Percentiles rank a stretch among this genome's conserved stretches.
Conservation (phyloP, 2,329 filamentous ascomycete species). For the Fusarium siculi region DNA sequence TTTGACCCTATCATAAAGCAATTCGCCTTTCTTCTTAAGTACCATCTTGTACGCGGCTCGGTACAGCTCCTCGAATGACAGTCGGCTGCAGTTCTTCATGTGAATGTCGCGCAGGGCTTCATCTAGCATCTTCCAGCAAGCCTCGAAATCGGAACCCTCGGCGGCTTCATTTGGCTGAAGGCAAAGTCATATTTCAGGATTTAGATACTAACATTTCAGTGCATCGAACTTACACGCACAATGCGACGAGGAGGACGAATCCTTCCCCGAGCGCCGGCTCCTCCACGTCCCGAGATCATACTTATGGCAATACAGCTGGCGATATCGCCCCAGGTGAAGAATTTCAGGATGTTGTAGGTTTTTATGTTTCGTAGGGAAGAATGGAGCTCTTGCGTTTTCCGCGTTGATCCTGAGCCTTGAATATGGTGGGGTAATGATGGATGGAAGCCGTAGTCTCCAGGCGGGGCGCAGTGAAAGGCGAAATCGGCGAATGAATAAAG, state of each 20-base stretch:
- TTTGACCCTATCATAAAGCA: conserved; percentile 83
- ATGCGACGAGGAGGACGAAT: conserved; percentile 58
- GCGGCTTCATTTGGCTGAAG: conserved; percentile 52
- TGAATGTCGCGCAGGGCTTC: conserved; percentile 88
- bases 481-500: neutral
- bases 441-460: conserved; percentile 18
- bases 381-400: conserved; percentile 7
- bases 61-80: conserved; percentile 97
- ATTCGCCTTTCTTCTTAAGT: conserved; percentile 83
- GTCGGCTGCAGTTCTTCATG: conserved; percentile 85
- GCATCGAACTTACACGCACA: conserved; percentile 52
- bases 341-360: neutral
- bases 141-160: conserved; percentile 82
- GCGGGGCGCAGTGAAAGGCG: conserved; percentile 20
- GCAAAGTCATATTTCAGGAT: conserved; percentile 38
- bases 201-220: neutral
- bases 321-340: conserved; percentile 5
- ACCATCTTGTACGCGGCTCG: conserved; percentile 95
- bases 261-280: conserved; percentile 53
- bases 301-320: neutral
- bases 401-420: conserved; percentile 1
- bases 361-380: neutral
- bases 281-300: conserved; percentile 64
- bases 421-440: conserved; percentile 35
- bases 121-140: conserved; percentile 81